Evolutionary conservation across 495 filamentous ascomycete genomes (phyloP).

Genomic region (Neurospora terricola): DNA sequence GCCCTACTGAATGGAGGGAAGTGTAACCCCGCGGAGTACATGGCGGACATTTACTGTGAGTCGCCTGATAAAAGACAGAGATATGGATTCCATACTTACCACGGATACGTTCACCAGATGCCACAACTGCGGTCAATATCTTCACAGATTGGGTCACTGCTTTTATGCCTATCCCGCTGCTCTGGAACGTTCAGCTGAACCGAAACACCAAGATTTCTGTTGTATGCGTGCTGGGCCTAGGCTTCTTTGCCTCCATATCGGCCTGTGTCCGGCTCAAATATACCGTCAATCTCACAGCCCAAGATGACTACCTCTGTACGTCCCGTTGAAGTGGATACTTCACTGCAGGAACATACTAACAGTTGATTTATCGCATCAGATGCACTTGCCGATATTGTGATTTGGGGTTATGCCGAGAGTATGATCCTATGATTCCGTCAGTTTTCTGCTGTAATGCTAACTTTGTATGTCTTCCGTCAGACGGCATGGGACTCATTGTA

Average conservation of each 20-base stretch:
- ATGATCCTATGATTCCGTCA: neutral
- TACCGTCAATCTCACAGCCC: neutral
- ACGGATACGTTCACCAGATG: neutral
- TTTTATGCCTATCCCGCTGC: neutral
- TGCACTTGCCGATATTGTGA: neutral
- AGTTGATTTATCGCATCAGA: neutral
- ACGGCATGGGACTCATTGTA: neutral
- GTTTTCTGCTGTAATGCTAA: neutral
- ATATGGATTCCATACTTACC: neutral
- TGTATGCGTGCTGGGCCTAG: neutral
- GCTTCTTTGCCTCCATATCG: neutral
- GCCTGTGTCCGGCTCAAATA: neutral
- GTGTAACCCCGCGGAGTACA: neutral
- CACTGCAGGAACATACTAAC: neutral
- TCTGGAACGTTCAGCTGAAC: neutral
- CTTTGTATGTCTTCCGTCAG: neutral
- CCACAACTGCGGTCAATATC: neutral
- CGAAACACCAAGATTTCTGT: neutral
- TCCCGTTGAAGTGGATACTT: neutral
- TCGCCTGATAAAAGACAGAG: neutral
- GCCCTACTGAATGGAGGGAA: neutral
- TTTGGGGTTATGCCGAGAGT: neutral
- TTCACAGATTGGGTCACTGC: neutral
- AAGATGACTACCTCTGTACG: neutral
- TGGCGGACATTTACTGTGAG: neutral